Conservation (phyloP, 192 early-diverging fungal genomes). For the Coemansia sp. region DNA sequence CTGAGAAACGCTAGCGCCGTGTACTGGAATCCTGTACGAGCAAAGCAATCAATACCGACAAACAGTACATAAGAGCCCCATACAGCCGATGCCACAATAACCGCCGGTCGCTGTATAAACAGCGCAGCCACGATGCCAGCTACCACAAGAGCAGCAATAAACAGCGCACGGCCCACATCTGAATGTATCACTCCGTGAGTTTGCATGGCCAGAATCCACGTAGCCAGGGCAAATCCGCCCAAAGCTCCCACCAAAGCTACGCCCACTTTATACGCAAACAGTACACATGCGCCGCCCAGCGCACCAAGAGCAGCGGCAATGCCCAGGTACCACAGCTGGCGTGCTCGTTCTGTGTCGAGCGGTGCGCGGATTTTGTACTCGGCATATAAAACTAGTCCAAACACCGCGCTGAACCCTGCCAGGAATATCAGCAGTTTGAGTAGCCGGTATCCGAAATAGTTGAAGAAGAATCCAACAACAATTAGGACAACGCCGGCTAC, state of each 20-base stretch:
- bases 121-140: constrained; percentile 65
- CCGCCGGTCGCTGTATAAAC: constrained; percentile 62
- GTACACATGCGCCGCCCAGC: constrained; percentile 62
- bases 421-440: constrained; percentile 73
- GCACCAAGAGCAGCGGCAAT: constrained; percentile 65
- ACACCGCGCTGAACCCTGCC: constrained; percentile 71
- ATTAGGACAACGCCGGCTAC: constrained; percentile 66
- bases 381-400: constrained; percentile 46
- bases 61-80: constrained; percentile 79
- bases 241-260: constrained; percentile 75
- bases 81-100: constrained; percentile 72
- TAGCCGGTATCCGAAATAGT: constrained; percentile 67
- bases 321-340: constrained; percentile 55
- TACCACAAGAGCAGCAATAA: constrained; percentile 65
- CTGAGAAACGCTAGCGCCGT: constrained; percentile 61
- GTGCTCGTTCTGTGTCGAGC: constrained; percentile 42
- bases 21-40: constrained; percentile 69
- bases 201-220: constrained; percentile 69
- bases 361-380: constrained; percentile 49
- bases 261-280: constrained; percentile 71
- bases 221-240: constrained; percentile 72
- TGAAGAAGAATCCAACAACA: constrained; percentile 63
- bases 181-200: constrained; percentile 63
- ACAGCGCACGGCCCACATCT: constrained; percentile 65
- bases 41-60: constrained; percentile 80